These are phyloP conservation scores for Liriodendron chinense DNA, from an alignment of 164 flowering plant species.

Conservation along the genomic window DNA sequence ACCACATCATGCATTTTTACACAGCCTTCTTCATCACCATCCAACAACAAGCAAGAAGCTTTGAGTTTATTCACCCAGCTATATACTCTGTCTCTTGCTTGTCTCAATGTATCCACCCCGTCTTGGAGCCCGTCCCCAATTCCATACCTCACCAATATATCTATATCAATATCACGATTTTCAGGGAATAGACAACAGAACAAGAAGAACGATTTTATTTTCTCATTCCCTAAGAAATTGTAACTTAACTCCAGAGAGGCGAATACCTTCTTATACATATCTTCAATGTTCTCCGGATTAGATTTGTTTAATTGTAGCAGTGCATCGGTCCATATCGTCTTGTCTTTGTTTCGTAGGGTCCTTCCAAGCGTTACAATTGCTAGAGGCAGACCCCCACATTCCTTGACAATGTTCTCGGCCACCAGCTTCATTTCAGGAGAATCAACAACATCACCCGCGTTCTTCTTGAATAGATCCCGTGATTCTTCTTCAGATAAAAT, in stretches of 20 bases:
- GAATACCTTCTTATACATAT: constrained; percentile 15
- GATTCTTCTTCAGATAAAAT: not conserved
- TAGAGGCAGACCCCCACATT: constrained; percentile 12
- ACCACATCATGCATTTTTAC: constrained; percentile 17
- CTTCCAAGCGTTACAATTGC: constrained; percentile 3
- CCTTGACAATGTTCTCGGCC: not conserved
- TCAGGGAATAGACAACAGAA: constrained; percentile 24
- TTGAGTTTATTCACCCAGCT: constrained; percentile 1
- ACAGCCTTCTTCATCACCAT: not conserved
- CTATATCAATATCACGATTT: constrained; percentile 7
- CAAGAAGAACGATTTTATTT: constrained; percentile 14
- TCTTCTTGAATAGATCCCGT: constrained; percentile 6
- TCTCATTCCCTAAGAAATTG: constrained; percentile 16
- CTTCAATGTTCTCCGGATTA: not conserved
- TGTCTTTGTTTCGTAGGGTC: not conserved
- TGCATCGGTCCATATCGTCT: constrained; percentile 15
- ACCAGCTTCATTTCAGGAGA: not conserved
- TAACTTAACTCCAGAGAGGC: constrained; percentile 16
- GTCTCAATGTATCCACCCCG: not conserved
- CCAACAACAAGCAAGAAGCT: constrained; percentile 12
- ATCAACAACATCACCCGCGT: not conserved
- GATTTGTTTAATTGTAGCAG: constrained; percentile 10
- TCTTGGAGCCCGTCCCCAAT: constrained; percentile 3
- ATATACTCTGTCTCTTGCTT: not conserved
- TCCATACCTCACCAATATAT: constrained; percentile 7